These are phyloP conservation scores for Aspergillus ustus DNA, from an alignment of 2,329 filamentous ascomycete genomes.

Conservation along the genomic window DNA sequence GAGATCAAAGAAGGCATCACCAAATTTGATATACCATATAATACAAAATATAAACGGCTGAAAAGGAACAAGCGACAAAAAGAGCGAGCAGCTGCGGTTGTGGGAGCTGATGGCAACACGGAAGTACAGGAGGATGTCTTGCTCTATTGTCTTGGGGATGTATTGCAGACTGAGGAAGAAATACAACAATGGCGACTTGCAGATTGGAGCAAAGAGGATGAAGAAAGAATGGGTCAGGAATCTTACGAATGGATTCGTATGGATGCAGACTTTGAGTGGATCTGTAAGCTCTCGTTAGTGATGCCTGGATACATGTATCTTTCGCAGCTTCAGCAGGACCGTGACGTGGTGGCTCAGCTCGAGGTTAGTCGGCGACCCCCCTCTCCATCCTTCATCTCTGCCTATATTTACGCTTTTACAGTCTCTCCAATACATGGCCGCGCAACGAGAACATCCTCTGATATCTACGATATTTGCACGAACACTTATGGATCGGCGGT, in stretches of 20 bases:
- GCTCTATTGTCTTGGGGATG: constrained; percentile 89
- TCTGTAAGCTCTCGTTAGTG: constrained; percentile 78
- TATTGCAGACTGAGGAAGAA: constrained; percentile 82
- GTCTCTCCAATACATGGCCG: constrained; percentile 75
- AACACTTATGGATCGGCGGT: constrained; percentile 87
- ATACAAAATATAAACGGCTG: constrained; percentile 97
- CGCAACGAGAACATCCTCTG: constrained; percentile 72
- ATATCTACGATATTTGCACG: constrained; percentile 87
- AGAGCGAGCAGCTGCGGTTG: constrained; percentile 70
- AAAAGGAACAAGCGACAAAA: constrained; percentile 85
- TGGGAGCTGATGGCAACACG: constrained; percentile 64
- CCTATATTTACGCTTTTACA: constrained; percentile 26
- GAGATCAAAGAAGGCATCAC: constrained; percentile 87
- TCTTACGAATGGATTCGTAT: constrained; percentile 99
- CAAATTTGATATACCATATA: constrained; percentile 94
- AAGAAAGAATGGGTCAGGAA: constrained; percentile 90
- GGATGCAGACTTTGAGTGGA: constrained; percentile 98
- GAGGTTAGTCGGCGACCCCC: constrained; percentile 49
- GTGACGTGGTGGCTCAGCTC: constrained; percentile 88
- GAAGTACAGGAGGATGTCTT: constrained; percentile 79
- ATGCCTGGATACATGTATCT: constrained; percentile 98
- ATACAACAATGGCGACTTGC: constrained; percentile 79
- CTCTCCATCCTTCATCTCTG: background rate
- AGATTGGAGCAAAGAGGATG: constrained; percentile 88
- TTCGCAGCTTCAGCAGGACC: constrained; percentile 94